Percentiles rank a stretch among this genome's conserved stretches.
phyloP scores from a whole-genome alignment of 306 rosid species.

The Trichosanthes cucumerina region DNA sequence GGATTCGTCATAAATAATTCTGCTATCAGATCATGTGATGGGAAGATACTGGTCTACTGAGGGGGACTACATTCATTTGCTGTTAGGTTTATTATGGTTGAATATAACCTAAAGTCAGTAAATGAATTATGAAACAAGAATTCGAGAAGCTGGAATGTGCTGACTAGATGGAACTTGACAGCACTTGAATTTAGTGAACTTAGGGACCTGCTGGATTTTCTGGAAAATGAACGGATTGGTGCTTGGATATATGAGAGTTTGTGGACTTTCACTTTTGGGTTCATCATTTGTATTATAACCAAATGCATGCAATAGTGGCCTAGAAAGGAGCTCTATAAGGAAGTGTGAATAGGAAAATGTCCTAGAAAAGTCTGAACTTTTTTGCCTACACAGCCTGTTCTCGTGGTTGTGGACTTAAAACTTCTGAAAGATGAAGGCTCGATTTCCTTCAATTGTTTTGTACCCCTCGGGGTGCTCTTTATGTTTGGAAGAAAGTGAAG shows the following conservation, averaged over 20 bases:
- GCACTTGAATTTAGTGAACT: not conserved
- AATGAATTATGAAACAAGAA: not conserved
- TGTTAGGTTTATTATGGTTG: not conserved
- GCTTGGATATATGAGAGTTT: not conserved
- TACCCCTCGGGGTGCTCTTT: not conserved
- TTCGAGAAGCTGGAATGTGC: not conserved
- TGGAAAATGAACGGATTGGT: not conserved
- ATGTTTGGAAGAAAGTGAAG: not conserved
- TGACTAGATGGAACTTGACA: not conserved
- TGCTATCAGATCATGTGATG: not conserved
- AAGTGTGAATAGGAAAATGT: not conserved
- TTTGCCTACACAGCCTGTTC: not conserved
- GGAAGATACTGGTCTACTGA: not conserved
- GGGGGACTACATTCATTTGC: not conserved
- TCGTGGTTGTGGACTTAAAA: not conserved
- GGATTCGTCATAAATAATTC: not conserved
- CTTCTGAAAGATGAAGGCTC: not conserved
- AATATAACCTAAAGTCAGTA: not conserved
- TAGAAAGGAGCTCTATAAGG: not conserved
- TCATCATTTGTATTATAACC: not conserved
- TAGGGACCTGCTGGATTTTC: not conserved
- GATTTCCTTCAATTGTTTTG: not conserved
- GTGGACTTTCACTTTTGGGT: not conserved
- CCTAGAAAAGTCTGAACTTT: not conserved
- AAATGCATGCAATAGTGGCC: not conserved